These are phyloP conservation scores for Curvularia sp. DNA, from an alignment of 2,329 filamentous ascomycete genomes.

Conservation along the genomic window DNA sequence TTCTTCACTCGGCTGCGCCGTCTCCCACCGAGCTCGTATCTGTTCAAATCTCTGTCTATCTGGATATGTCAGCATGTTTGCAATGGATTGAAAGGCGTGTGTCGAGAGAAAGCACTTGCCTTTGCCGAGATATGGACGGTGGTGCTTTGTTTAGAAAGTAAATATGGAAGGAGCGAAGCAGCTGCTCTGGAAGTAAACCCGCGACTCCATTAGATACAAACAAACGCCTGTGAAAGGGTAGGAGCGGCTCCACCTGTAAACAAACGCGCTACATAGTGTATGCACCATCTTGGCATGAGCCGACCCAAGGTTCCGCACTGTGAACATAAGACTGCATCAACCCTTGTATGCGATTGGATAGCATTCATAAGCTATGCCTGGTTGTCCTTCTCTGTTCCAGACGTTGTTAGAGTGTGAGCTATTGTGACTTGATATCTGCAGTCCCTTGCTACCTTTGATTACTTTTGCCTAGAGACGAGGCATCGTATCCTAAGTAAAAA, in stretches of 20 bases:
- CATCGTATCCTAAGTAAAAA: background rate
- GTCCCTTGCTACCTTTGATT: background rate
- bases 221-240: slow-evolving; percentile 1
- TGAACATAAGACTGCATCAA: background rate
- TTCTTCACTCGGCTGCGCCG: slow-evolving; percentile 24
- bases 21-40: slow-evolving; percentile 47
- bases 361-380: background rate
- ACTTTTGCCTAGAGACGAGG: background rate
- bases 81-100: slow-evolving; percentile 22
- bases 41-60: slow-evolving; percentile 44
- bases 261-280: background rate
- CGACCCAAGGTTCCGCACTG: background rate
- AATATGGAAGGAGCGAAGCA: slow-evolving; percentile 29
- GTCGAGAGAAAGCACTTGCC: slow-evolving; percentile 25
- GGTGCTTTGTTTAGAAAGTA: slow-evolving; percentile 19
- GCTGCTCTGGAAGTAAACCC: slow-evolving; percentile 10
- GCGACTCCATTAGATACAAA: slow-evolving; percentile 21
- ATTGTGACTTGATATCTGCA: background rate
- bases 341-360: background rate
- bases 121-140: slow-evolving; percentile 14
- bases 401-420: background rate
- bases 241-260: background rate
- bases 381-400: background rate
- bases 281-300: background rate
- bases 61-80: slow-evolving; percentile 46